These are phyloP conservation scores for Cronartium ribicola DNA, from an alignment of 1,284 basidiomycete genomes.

Conservation along the genomic window DNA sequence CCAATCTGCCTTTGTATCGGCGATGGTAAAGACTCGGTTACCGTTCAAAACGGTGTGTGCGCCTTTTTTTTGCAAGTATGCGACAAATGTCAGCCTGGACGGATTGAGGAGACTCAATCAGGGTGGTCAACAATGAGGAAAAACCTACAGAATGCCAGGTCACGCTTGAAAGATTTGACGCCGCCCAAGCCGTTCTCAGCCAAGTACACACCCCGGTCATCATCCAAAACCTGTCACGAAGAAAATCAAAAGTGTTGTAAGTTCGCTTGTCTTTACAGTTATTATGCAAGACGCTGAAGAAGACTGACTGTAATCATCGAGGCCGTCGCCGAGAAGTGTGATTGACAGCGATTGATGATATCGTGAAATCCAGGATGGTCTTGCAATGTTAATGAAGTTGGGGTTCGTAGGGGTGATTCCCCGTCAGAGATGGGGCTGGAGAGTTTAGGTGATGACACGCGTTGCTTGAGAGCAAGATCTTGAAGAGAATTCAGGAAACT, in stretches of 20 bases:
- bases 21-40: conserved; percentile 25
- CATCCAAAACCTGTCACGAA: conserved; percentile 44
- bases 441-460: not conserved
- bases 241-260: not conserved
- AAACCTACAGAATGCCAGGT: conserved; percentile 26
- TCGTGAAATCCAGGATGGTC: not conserved
- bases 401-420: not conserved
- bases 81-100: not conserved
- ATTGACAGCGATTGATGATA: not conserved
- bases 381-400: not conserved
- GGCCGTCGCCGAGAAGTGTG: not conserved
- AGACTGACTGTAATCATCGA: not conserved
- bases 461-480: not conserved
- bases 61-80: not conserved
- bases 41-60: conserved; percentile 38
- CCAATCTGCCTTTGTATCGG: conserved; percentile 39
- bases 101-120: not conserved
- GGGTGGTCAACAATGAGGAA: not conserved
- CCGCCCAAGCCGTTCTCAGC: conserved; percentile 43
- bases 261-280: no score
- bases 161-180: conserved; percentile 11
- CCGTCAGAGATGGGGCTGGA: not conserved
- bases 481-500: not conserved
- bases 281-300: not conserved
- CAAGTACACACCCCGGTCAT: conserved; percentile 48